Evolutionary conservation across 192 early-diverging fungal species (phyloP).

Genomic region (Linnemannia schmuckeri): DNA sequence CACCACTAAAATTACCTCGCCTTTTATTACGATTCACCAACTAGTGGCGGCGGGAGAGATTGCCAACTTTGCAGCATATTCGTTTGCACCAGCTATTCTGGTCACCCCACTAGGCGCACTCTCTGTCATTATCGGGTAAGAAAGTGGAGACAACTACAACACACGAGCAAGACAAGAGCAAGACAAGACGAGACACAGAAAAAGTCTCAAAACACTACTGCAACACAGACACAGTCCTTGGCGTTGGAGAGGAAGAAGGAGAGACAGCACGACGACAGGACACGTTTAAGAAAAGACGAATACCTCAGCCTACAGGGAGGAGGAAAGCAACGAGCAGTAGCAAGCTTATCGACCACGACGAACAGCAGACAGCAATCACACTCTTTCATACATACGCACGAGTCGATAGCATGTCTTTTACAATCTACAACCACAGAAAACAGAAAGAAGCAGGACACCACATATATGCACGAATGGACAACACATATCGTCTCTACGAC

Average conservation of each 20-base stretch:
- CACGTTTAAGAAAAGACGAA: background rate
- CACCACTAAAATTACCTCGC: no score
- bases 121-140: conserved; percentile 87
- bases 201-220: no score
- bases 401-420: no score
- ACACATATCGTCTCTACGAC: no score
- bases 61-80: conserved; percentile 95
- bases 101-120: conserved; percentile 95
- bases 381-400: no score
- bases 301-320: background rate
- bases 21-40: background rate
- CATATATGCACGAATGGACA: no score
- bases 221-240: no score
- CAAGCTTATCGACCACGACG: background rate
- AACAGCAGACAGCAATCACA: background rate
- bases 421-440: no score
- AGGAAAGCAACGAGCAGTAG: background rate
- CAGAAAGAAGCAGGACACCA: no score
- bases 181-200: no score
- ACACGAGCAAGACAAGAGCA: background rate
- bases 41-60: conserved; percentile 93
- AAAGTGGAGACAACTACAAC: background rate
- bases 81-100: conserved; percentile 95
- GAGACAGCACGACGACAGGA: no score
- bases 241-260: no score